Evolutionary conservation across 352 stramenopile species (phyloP), one percentile per base, ranked within the genome.

Genomic region (Albugo candida): DNA sequence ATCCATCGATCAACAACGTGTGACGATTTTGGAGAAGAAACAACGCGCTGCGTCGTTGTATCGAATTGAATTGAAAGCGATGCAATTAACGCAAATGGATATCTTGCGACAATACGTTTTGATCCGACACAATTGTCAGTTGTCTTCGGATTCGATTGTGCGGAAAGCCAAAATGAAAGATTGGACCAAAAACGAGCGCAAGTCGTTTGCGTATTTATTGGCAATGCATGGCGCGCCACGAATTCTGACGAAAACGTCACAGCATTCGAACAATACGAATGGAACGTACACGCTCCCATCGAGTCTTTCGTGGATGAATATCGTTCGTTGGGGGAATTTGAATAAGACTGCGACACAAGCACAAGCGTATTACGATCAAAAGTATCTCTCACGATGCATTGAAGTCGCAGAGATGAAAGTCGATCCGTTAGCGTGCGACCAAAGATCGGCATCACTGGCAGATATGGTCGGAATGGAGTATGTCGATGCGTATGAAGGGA

Each of bases 391-490:
- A 2, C 83, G 81, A 51, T 89, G 77, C 31, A 58, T 58, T 27
- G 77, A 89, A 47, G 71, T 89, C 41, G 77, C 77, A 1, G 61
- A 62, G 16, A 85, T 89, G 69, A 78, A 79, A 41, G 73, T 78
- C 5, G 77, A 89, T 45, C 77, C 74, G 11, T 60, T 89, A 6
- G 74, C 64, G 1, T 70, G 71, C 4, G 77, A 89, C 46, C 77
- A 89, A 52, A 73, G 77, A 19, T 69, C 76, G 0, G 58, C 81
- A 41, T 72, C 76, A 5, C 49, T 87, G 14, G 67, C 74, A 4
- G 72, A 86, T 53, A 55, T 86, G 11, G 79, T 89, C 17, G 79
- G 78, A 21, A 83, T 92, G 37, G 72, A 88, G 50, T 92, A 86
- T 47, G 76, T 92, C 11, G 79, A 92, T 47, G 74, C 76, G 11